Conservation (phyloP, 371 early-diverging fungal genomes). For the Rhizopus sp. region DNA sequence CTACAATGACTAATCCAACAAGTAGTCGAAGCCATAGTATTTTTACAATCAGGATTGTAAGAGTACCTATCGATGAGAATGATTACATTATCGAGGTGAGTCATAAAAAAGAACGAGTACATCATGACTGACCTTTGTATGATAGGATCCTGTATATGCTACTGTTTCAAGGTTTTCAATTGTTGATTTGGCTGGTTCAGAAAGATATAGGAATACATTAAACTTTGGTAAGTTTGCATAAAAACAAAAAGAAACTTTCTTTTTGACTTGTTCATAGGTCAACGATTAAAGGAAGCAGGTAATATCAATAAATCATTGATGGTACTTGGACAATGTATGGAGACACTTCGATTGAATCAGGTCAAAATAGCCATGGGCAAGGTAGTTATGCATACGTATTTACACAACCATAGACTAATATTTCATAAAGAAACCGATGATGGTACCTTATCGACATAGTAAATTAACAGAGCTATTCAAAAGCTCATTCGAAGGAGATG, state of each 20-base stretch:
- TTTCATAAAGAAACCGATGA: constrained; percentile 9
- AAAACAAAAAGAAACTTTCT: constrained; percentile 73
- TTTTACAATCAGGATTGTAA: constrained; percentile 69
- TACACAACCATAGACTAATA: neutral
- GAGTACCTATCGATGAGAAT: constrained; percentile 49
- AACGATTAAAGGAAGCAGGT: constrained; percentile 87
- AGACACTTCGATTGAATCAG: constrained; percentile 64
- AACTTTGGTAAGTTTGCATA: constrained; percentile 75
- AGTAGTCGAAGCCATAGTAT: constrained; percentile 75
- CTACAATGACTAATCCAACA: constrained; percentile 61
- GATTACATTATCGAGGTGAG: constrained; percentile 53
- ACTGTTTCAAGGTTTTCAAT: constrained; percentile 68
- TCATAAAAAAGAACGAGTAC: neutral
- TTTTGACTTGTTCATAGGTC: constrained; percentile 41
- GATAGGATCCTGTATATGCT: constrained; percentile 44
- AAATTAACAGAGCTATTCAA: constrained; percentile 74
- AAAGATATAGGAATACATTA: constrained; percentile 81
- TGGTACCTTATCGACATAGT: constrained; percentile 72
- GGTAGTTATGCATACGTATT: constrained; percentile 11
- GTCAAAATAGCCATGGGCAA: constrained; percentile 40
- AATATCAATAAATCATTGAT: constrained; percentile 94
- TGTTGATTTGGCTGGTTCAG: constrained; percentile 97
- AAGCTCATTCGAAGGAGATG: constrained; percentile 67
- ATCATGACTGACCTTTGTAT: constrained; percentile 2
- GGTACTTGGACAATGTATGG: constrained; percentile 91